A percentile compares a stretch with the other conserved stretches of the same genome.
Evolutionary conservation across 2,329 filamentous ascomycete genomes (phyloP).

Genomic region (Ascocoryne sarcoides): DNA sequence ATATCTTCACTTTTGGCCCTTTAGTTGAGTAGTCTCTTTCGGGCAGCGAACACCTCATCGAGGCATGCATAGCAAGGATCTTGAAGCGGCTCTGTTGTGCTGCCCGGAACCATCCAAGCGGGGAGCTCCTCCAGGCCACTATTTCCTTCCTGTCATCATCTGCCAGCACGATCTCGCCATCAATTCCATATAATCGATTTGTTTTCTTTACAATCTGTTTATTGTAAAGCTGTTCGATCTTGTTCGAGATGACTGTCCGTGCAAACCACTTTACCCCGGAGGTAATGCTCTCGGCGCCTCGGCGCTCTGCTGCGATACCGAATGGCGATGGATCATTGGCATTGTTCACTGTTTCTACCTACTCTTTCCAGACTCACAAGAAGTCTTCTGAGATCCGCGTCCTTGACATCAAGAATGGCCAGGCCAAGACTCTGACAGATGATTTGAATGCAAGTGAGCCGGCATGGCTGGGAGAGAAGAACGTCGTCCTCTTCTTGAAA

Average conservation of each 20-base stretch:
- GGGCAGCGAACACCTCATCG: no score
- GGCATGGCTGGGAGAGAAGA: slow-evolving; percentile 52
- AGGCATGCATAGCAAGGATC: no score
- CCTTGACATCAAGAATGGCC: slow-evolving; percentile 58
- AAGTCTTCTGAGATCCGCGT: slow-evolving; percentile 61
- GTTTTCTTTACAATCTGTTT: no score
- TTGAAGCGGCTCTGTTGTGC: no score
- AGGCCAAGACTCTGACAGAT: slow-evolving; percentile 56
- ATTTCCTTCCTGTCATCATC: no score
- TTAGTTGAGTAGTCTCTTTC: no score
- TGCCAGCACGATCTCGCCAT: no score
- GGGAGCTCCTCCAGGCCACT: no score
- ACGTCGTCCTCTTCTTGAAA: slow-evolving; percentile 25
- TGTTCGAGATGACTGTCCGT: slow-evolving; percentile 64
- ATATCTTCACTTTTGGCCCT: no score
- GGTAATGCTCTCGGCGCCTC: slow-evolving; percentile 67
- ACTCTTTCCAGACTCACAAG: slow-evolving; percentile 69
- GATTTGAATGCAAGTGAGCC: slow-evolving; percentile 60
- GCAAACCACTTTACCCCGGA: slow-evolving; percentile 67
- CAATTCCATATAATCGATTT: no score
- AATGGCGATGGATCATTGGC: slow-evolving; percentile 57
- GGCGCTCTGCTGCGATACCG: slow-evolving; percentile 61
- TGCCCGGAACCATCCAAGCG: no score
- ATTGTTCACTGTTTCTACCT: slow-evolving; percentile 63
- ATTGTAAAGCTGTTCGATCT: no score